Percentiles rank a stretch among this genome's conserved stretches.
Evolutionary conservation across 2,329 filamentous ascomycete species (phyloP).

Genomic region (Colletotrichum acutatum): DNA sequence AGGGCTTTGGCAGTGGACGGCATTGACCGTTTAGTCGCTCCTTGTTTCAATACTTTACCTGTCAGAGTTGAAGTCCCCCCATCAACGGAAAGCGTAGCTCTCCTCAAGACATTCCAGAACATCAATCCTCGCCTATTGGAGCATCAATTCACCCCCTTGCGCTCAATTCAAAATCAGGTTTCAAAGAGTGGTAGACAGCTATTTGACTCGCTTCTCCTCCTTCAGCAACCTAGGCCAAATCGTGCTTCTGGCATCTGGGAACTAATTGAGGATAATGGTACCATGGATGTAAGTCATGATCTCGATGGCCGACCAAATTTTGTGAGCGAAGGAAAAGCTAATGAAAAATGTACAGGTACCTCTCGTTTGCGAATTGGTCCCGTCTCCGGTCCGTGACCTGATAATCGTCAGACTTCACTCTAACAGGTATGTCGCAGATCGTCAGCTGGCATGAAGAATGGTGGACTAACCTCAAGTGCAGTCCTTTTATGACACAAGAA

Average conservation of each 20-base stretch:
- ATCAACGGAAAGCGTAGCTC: slow-evolving; percentile 61
- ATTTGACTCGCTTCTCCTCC: slow-evolving; percentile 84
- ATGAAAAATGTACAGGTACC: slow-evolving; percentile 61
- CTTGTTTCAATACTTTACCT: slow-evolving; percentile 92
- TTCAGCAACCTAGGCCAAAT: slow-evolving; percentile 74
- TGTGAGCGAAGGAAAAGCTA: slow-evolving; percentile 20
- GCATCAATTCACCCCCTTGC: slow-evolving; percentile 80
- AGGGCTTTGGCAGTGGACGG: slow-evolving; percentile 74
- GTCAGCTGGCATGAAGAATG: too few species aligned
- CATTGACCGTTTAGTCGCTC: slow-evolving; percentile 80
- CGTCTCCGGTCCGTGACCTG: slow-evolving; percentile 60
- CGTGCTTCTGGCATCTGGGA: slow-evolving; percentile 68
- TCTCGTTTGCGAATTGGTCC: slow-evolving; percentile 79
- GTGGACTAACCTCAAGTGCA: neutral
- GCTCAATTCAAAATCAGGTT: slow-evolving; percentile 71
- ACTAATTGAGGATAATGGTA: slow-evolving; percentile 65
- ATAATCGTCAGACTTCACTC: slow-evolving; percentile 73
- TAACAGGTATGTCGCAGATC: slow-evolving; percentile 53
- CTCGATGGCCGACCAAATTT: neutral
- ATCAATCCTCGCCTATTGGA: slow-evolving; percentile 71
- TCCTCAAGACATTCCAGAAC: slow-evolving; percentile 70
- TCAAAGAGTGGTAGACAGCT: slow-evolving; percentile 61
- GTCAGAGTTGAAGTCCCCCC: slow-evolving; percentile 67
- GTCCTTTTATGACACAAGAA: neutral
- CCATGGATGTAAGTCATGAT: slow-evolving; percentile 71